Conservation (phyloP, 2,329 filamentous ascomycete genomes). For the Clonostachys sp. region DNA sequence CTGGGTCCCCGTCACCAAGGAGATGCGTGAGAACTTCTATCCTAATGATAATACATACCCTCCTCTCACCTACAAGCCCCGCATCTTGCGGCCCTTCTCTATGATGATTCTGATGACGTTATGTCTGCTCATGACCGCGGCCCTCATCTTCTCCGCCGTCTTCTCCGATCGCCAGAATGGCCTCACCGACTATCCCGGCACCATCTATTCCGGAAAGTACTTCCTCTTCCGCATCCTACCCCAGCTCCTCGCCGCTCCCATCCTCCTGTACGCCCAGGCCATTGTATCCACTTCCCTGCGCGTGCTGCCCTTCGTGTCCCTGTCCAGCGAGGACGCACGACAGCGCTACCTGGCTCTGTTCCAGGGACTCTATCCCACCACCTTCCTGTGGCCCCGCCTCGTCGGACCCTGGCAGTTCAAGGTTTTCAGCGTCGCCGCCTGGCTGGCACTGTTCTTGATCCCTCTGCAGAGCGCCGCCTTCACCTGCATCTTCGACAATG, state of each 20-base stretch:
- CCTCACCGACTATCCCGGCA: conserved; percentile 60
- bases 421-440: conserved; percentile 63
- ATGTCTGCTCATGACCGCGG: conserved; percentile 66
- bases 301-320: conserved; percentile 71
- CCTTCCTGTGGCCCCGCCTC: conserved; percentile 60
- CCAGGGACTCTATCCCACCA: conserved; percentile 61
- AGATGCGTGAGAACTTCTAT: conserved; percentile 26
- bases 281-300: conserved; percentile 72
- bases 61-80: conserved; percentile 65
- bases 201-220: conserved; percentile 68
- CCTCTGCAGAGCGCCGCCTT: conserved; percentile 79
- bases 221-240: conserved; percentile 86
- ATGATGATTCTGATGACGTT: conserved; percentile 56
- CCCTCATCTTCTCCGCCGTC: conserved; percentile 67
- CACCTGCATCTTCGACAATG: conserved; percentile 51
- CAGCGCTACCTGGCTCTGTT: conserved; percentile 63
- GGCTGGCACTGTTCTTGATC: conserved; percentile 75
- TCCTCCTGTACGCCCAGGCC: conserved; percentile 75
- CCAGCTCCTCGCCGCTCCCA: conserved; percentile 64
- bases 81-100: conserved; percentile 62
- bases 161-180: conserved; percentile 61
- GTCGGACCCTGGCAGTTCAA: conserved; percentile 63
- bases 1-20: conserved; percentile 27
- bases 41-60: conserved; percentile 31
- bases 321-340: conserved; percentile 60